A percentile compares a stretch with the other conserved stretches of the same genome.
Conservation (phyloP, 2,329 filamentous ascomycete genomes). For the Hortaea werneckii region DNA sequence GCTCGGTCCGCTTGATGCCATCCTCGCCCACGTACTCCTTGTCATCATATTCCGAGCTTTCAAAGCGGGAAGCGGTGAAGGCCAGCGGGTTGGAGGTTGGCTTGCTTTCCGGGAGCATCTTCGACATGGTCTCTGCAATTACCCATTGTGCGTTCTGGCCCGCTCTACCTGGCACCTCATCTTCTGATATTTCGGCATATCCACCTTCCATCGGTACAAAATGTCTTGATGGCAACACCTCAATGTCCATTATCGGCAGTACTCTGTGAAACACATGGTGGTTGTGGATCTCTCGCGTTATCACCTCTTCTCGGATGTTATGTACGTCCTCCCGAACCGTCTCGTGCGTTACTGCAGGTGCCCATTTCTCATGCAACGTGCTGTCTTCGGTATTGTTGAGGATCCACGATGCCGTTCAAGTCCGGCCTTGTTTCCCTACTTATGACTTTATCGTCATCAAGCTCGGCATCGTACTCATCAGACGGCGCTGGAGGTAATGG, state of each 20-base stretch:
- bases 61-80: constrained; percentile 28
- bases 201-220: constrained; percentile 33
- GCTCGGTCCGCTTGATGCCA: constrained; percentile 33
- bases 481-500: constrained; percentile 14
- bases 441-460: constrained; percentile 3
- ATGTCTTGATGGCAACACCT: constrained; percentile 44
- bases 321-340: constrained; percentile 34
- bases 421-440: background rate
- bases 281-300: constrained; percentile 45
- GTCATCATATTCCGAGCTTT: constrained; percentile 31
- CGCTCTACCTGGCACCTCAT: constrained; percentile 27
- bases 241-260: constrained; percentile 43
- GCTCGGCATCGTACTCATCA: constrained; percentile 3
- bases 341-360: constrained; percentile 42
- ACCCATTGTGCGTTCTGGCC: constrained; percentile 20
- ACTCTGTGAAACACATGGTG: constrained; percentile 44
- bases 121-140: constrained; percentile 25
- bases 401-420: constrained; percentile 24
- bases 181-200: constrained; percentile 38
- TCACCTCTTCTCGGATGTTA: constrained; percentile 37
- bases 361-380: constrained; percentile 26
- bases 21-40: constrained; percentile 30
- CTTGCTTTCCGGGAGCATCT: constrained; percentile 14
- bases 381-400: constrained; percentile 30
- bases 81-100: constrained; percentile 8